Evolutionary conservation across 495 filamentous ascomycete species (phyloP).

Genomic region (Trichoderma orchidacearum): DNA sequence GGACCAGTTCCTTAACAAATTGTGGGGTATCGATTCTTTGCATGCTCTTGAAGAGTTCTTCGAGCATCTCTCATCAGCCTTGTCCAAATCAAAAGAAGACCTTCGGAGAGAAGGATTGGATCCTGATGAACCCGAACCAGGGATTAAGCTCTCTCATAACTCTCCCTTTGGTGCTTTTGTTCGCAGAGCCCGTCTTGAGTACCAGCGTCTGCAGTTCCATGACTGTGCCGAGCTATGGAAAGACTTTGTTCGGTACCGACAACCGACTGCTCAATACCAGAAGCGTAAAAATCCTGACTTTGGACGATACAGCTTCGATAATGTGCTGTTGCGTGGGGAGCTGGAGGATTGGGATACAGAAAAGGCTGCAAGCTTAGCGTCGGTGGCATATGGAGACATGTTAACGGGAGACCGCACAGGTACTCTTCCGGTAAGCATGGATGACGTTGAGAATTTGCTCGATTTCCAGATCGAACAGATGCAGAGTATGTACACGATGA

Average conservation of each 20-base stretch:
- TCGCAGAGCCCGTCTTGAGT: constrained; percentile 63
- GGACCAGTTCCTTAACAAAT: constrained; percentile 69
- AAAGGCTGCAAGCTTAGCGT: constrained; percentile 34
- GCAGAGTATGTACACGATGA: constrained; percentile 46
- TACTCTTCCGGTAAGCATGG: constrained; percentile 44
- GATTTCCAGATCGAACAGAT: constrained; percentile 81
- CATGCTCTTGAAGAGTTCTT: constrained; percentile 68
- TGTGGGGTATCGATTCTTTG: constrained; percentile 76
- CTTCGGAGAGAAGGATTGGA: constrained; percentile 18
- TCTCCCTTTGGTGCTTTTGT: constrained; percentile 84
- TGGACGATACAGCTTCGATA: constrained; percentile 53
- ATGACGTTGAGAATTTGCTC: constrained; percentile 71
- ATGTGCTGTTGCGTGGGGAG: constrained; percentile 39
- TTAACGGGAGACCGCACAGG: constrained; percentile 32
- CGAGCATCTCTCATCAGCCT: constrained; percentile 35
- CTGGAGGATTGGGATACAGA: constrained; percentile 27
- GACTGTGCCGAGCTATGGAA: constrained; percentile 67
- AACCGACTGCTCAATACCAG: constrained; percentile 60
- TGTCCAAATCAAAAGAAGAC: constrained; percentile 50
- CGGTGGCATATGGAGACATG: constrained; percentile 47
- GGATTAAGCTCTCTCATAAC: constrained; percentile 40
- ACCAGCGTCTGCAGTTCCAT: constrained; percentile 63
- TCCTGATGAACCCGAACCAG: constrained; percentile 17
- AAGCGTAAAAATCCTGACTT: constrained; percentile 49
- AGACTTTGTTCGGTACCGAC: constrained; percentile 61